Base-by-base conservation (phyloP, 2,329 filamentous ascomycete species). In the Botrytis paeoniae region DNA sequence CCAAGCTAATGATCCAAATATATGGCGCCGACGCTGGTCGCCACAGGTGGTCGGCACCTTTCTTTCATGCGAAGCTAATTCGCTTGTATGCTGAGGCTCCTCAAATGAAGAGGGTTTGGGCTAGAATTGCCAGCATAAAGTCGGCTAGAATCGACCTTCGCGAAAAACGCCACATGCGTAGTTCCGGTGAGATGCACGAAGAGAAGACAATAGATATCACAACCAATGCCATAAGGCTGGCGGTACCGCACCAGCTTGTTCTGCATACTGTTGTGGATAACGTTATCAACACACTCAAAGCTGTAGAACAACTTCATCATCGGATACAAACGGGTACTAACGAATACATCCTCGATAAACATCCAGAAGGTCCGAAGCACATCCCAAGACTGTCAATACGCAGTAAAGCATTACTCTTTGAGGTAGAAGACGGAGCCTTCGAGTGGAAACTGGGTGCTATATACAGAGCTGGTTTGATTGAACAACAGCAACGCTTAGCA, bases 391-490 rank as follows among this genome's bases (percentile, higher is more conserved):
- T 99, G 35, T 95, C 94, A 0, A 77, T 99, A 16, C 89, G 94
- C 69, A 92, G 92, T 71, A 92, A 93, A 78, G 93, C 92, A 8
- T 86, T 99, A 37, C 84, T 97, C 3, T 95, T 99, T 74, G 95
- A 98, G 80, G 86, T 99, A 51, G 96, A 99, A 82, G 96, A 99
- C 81, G 95, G 96, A 68, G 92, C 93, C 0, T 99, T 99, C 79
- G 96, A 99, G 81, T 99, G 95, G 93, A 98, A 98, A 81, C 85
- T 99, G 16, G 94, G 95, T 25, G 91, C 94, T 80, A 99, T 99
- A 69, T 99, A 98, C 81, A 91, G 95, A 45, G 89, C 93, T 63
- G 96, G 97, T 0, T 86, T 95, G 32, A 85, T 95, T 72, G 96
- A 99, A 81, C 95, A 98, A 82, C 91, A 92, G 80, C 96, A 98